These are phyloP conservation scores for Alectoria sarmentosa DNA, from an alignment of 495 filamentous ascomycete species.

Conservation along the genomic window DNA sequence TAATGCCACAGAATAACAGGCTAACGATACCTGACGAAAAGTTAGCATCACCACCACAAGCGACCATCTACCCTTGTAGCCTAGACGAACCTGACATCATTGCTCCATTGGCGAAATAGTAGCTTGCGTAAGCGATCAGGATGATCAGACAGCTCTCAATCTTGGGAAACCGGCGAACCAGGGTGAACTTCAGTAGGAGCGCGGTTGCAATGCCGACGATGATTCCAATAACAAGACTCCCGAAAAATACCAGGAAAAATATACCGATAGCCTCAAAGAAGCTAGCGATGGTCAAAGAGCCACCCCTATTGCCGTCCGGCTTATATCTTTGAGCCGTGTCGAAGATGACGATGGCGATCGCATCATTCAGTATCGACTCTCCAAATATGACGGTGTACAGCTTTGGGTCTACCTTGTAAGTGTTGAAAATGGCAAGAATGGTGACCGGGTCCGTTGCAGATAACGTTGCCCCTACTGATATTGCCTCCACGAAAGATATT, in stretches of 20 bases:
- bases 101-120: slow-evolving; percentile 93
- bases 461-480: slow-evolving; percentile 90
- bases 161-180: slow-evolving; percentile 83
- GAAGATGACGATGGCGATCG: slow-evolving; percentile 95
- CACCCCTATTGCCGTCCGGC: slow-evolving; percentile 50
- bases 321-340: slow-evolving; percentile 90
- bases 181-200: slow-evolving; percentile 84
- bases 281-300: slow-evolving; percentile 61
- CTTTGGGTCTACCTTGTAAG: slow-evolving; percentile 98
- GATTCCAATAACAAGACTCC: slow-evolving; percentile 82
- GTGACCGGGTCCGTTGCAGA: slow-evolving; percentile 97
- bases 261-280: slow-evolving; percentile 86
- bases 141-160: slow-evolving; percentile 95
- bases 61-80: not conserved
- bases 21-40: slow-evolving; percentile 76
- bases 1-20: slow-evolving; percentile 94
- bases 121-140: slow-evolving; percentile 89
- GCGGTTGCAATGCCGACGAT: slow-evolving; percentile 81
- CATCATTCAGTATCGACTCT: slow-evolving; percentile 96
- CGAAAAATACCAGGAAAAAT: slow-evolving; percentile 94
- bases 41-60: slow-evolving; percentile 2
- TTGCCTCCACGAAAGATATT: slow-evolving; percentile 86
- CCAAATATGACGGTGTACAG: slow-evolving; percentile 98
- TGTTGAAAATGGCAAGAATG: slow-evolving; percentile 96
- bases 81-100: slow-evolving; percentile 71